These are phyloP conservation scores for Candida pseudoglaebosa DNA, from an alignment of 805 yeast genomes.

Conservation along the genomic window DNA sequence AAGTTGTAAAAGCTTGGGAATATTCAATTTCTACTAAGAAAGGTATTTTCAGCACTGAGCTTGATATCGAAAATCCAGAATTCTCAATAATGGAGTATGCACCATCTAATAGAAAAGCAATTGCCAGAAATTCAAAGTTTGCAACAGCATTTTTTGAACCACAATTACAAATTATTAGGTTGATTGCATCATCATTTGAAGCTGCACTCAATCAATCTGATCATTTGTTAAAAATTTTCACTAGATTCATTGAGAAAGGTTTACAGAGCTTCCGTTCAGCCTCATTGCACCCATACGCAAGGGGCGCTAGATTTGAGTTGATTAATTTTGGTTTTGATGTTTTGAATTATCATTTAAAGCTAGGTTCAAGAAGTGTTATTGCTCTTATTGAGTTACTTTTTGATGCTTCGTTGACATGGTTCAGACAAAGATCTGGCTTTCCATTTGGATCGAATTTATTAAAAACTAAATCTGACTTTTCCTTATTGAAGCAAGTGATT, in stretches of 20 bases:
- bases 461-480: constrained; percentile 65
- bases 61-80: constrained; percentile 58
- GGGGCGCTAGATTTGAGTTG: constrained; percentile 71
- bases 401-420: constrained; percentile 78
- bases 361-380: constrained; percentile 43
- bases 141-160: constrained; percentile 56
- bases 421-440: constrained; percentile 53
- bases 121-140: constrained; percentile 47
- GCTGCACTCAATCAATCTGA: constrained; percentile 71
- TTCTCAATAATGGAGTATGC: constrained; percentile 80
- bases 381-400: constrained; percentile 50
- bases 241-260: constrained; percentile 55
- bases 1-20: constrained; percentile 68
- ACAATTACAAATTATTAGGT: constrained; percentile 62
- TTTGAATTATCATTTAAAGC: constrained; percentile 49
- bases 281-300: constrained; percentile 78
- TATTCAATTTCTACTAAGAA: constrained; percentile 49
- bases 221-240: constrained; percentile 65
- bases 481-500: constrained; percentile 53
- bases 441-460: constrained; percentile 85
- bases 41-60: constrained; percentile 61
- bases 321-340: constrained; percentile 65
- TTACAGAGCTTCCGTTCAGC: constrained; percentile 51
- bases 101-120: constrained; percentile 67
- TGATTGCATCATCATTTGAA: constrained; percentile 74